These are phyloP conservation scores for Aspergillus novoparasiticus DNA, from an alignment of 2,329 filamentous ascomycete species.

Conservation along the genomic window DNA sequence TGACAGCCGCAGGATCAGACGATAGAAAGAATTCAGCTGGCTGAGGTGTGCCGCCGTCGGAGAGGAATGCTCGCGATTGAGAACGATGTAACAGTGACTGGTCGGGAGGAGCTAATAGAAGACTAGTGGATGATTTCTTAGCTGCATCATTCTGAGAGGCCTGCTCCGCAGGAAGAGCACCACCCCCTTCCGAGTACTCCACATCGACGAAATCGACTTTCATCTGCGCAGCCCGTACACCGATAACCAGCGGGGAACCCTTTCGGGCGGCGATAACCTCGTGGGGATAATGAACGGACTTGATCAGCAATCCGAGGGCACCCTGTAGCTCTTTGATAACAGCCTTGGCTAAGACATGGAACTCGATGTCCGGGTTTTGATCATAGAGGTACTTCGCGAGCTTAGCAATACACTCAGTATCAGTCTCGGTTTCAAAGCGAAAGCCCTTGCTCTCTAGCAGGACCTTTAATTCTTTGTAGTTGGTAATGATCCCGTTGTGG, in stretches of 20 bases:
- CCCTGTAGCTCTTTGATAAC: slow-evolving; percentile 98
- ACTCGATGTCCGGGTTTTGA: slow-evolving; percentile 89
- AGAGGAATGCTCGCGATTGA: slow-evolving; percentile 97
- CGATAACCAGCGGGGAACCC: slow-evolving; percentile 95
- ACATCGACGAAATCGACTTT: slow-evolving; percentile 99
- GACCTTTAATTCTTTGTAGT: slow-evolving; percentile 99
- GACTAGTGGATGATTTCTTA: slow-evolving; percentile 77
- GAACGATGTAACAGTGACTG: slow-evolving; percentile 98
- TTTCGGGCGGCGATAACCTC: slow-evolving; percentile 98
- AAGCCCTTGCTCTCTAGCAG: slow-evolving; percentile 93
- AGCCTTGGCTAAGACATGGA: slow-evolving; percentile 94
- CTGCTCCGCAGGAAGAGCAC: slow-evolving; percentile 84
- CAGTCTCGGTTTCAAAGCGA: slow-evolving; percentile 98
- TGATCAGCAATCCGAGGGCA: slow-evolving; percentile 94
- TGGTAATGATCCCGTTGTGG: slow-evolving; percentile 99
- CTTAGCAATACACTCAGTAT: slow-evolving; percentile 99
- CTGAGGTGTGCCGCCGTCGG: slow-evolving; percentile 96
- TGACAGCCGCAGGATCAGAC: slow-evolving; percentile 95
- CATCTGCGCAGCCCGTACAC: slow-evolving; percentile 96
- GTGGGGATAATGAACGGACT: slow-evolving; percentile 97
- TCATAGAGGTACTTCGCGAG: slow-evolving; percentile 98
- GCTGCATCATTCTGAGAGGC: slow-evolving; percentile 95
- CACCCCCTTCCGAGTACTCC: slow-evolving; percentile 83
- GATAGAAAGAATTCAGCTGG: slow-evolving; percentile 99
- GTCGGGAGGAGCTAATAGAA: slow-evolving; percentile 81